These are phyloP conservation scores for Penicillium dipodomyicola DNA, from an alignment of 495 filamentous ascomycete species.

Conservation along the genomic window DNA sequence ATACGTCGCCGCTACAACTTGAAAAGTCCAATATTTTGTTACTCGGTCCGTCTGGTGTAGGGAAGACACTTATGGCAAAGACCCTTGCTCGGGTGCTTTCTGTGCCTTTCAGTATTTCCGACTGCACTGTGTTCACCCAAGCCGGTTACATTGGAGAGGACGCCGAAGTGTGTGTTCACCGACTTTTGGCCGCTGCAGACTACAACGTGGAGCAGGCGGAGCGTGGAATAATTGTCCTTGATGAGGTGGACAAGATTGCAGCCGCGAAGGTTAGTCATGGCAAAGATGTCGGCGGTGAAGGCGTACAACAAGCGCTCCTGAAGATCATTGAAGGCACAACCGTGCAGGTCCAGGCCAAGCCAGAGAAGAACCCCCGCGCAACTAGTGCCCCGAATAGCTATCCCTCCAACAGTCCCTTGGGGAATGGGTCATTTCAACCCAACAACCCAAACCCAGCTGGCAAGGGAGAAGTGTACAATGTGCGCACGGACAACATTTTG, in stretches of 20 bases:
- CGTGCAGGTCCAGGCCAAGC: conserved; percentile 77
- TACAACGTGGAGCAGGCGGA: conserved; percentile 86
- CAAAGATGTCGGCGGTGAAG: conserved; percentile 87
- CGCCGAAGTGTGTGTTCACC: conserved; percentile 86
- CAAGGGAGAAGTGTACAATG: conserved; percentile 83
- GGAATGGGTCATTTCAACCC: conserved; percentile 41
- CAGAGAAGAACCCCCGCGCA: conserved; percentile 60
- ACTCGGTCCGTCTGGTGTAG: conserved; percentile 90
- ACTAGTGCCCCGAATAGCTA: conserved; percentile 43
- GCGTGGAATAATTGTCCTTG: conserved; percentile 88
- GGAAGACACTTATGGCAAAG: conserved; percentile 94
- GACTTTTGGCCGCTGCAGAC: conserved; percentile 83
- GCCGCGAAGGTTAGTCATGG: conserved; percentile 65
- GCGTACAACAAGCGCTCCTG: conserved; percentile 91
- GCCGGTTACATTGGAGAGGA: conserved; percentile 98
- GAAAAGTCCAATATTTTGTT: conserved; percentile 96
- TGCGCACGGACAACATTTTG: conserved; percentile 92
- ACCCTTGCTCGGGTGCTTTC: conserved; percentile 75
- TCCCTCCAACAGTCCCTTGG: conserved; percentile 51
- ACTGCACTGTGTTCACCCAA: conserved; percentile 96
- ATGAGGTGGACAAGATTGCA: conserved; percentile 97
- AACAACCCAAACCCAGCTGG: conserved; percentile 41
- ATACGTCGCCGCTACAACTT: conserved; percentile 66
- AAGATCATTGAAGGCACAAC: conserved; percentile 98
- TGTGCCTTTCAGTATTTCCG: conserved; percentile 95